Percentiles rank a stretch among this genome's conserved stretches.
Evolutionary conservation across 2,329 filamentous ascomycete species (phyloP).

Genomic region (Ascochyta clinopodiicola): DNA sequence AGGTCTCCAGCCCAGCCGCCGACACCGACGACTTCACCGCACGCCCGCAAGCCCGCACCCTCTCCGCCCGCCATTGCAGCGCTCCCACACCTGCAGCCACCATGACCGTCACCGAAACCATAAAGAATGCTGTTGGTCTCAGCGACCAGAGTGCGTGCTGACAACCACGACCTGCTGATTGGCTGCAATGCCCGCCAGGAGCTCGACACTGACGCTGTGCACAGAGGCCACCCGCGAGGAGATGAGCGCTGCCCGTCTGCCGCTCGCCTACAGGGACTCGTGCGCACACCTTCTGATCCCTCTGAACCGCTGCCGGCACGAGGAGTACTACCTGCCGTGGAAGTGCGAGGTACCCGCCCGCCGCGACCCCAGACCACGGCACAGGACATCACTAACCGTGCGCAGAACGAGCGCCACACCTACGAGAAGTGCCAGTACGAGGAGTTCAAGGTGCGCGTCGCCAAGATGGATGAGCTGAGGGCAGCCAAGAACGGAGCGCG

Average conservation of each 20-base stretch:
- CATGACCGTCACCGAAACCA: constrained; percentile 54
- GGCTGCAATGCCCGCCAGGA: constrained; percentile 21
- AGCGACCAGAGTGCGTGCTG: constrained; percentile 41
- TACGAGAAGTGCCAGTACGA: constrained; percentile 99
- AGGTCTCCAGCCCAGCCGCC: neutral
- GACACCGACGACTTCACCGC: constrained; percentile 20
- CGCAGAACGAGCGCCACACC: constrained; percentile 89
- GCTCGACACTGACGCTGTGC: constrained; percentile 34
- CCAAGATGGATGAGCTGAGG: constrained; percentile 97
- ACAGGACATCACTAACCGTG: constrained; percentile 18
- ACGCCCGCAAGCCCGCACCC: constrained; percentile 16
- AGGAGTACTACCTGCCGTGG: constrained; percentile 95
- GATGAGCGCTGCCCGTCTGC: constrained; percentile 90
- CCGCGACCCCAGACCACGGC: neutral
- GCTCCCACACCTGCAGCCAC: constrained; percentile 26
- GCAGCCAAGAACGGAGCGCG: constrained; percentile 82
- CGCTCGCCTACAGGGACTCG: constrained; percentile 90
- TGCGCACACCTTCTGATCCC: constrained; percentile 95
- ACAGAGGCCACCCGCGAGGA: constrained; percentile 83
- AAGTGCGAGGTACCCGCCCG: constrained; percentile 79
- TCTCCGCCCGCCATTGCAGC: constrained; percentile 21
- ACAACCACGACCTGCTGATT: constrained; percentile 28
- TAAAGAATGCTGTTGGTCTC: constrained; percentile 58
- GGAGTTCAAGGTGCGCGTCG: constrained; percentile 97
- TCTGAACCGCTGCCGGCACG: constrained; percentile 90